Base-by-base conservation (phyloP, 768 basidiomycete genomes). In the Russula olivacea region DNA sequence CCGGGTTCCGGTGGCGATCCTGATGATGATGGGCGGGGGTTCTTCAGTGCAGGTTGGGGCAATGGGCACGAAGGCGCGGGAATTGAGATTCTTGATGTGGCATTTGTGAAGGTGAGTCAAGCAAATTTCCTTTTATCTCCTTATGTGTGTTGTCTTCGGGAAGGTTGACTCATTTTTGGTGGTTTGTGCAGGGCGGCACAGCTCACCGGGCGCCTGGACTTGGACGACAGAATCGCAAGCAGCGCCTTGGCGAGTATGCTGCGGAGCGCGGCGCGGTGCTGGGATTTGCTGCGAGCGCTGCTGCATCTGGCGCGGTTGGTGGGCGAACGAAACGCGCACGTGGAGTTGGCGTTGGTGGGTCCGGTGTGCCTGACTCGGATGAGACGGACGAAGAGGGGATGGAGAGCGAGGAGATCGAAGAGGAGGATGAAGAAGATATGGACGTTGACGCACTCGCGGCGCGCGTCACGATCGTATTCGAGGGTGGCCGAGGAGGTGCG, bases 11-110 rank as follows among this genome's bases (percentile, higher is more conserved):
- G 52, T 6, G 62, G 55, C n/a, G 71, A 70, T 58, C 74, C 72
- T 9, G 79, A 80, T 43, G 83, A 87, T 63, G 86, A 87, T 68
- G 85, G 85, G 30, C 73, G 85, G 52, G 76, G 79, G 11, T 73
- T 88, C 67, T 75, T 80, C n/a, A 88, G 86, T 72, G 85, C 82
- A 10, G 82, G 82, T 0, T 89, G 89, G 89, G 88, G 88, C n/a
- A 83, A 81, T 66, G 84, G 85, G 2, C 89, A 90, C 66, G 88
- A 89, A 64, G 89, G 89, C 28, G 84, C 85, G 68, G 87, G 85
- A 28, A 80, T 89, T 68, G 89, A 89, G 75, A 80, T 91, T 58
- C 72, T 90, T 19, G 77, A 76, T 28, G 87, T 83, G 19, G 78
- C 83, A 66, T 84, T 88, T 70, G 79, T 83, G 52, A 77, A 83